phyloP scores from a whole-genome alignment of 2,329 filamentous ascomycete genomes.

The Ophiostoma montium region DNA sequence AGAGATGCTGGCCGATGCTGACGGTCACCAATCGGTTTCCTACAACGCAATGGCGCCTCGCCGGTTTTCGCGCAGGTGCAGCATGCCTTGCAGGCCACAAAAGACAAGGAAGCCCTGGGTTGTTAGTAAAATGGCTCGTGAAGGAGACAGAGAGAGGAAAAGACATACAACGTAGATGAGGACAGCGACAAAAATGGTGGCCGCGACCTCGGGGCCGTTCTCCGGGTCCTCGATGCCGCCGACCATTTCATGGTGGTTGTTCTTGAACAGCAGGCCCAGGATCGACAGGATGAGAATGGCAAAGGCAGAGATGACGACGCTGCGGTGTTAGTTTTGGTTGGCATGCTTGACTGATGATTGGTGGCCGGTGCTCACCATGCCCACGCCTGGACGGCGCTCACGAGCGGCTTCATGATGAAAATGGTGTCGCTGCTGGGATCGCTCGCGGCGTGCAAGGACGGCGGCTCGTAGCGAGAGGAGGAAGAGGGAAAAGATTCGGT shows the following conservation, averaged over 20 bases:
- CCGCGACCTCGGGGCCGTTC: constrained; percentile 64
- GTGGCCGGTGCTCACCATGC: constrained; percentile 53
- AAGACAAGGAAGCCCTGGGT: constrained; percentile 58
- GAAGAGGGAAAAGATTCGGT: background rate
- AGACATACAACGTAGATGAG: constrained; percentile 55
- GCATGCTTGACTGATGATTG: background rate
- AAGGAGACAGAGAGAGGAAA: too few species aligned
- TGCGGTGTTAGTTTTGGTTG: constrained; percentile 24
- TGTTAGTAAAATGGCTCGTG: too few species aligned
- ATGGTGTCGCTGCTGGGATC: constrained; percentile 2
- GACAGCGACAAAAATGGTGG: constrained; percentile 76
- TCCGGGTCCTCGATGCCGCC: constrained; percentile 59
- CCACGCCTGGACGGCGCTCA: constrained; percentile 87
- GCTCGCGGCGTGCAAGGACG: background rate
- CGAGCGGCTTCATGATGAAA: constrained; percentile 78
- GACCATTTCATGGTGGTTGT: constrained; percentile 70
- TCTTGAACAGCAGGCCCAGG: constrained; percentile 58
- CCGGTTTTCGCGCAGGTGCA: constrained; percentile 72
- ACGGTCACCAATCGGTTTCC: too few species aligned
- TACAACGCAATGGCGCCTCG: constrained; percentile 59
- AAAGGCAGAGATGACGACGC: constrained; percentile 57
- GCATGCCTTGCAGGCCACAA: constrained; percentile 75
- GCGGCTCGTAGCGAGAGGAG: background rate
- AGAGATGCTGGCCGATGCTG: too few species aligned
- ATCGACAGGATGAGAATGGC: constrained; percentile 50